Percentiles rank a stretch among this genome's conserved stretches.
These are phyloP conservation scores for Penicillium sp. DNA, from an alignment of 2,329 filamentous ascomycete genomes.

Conservation along the genomic window DNA sequence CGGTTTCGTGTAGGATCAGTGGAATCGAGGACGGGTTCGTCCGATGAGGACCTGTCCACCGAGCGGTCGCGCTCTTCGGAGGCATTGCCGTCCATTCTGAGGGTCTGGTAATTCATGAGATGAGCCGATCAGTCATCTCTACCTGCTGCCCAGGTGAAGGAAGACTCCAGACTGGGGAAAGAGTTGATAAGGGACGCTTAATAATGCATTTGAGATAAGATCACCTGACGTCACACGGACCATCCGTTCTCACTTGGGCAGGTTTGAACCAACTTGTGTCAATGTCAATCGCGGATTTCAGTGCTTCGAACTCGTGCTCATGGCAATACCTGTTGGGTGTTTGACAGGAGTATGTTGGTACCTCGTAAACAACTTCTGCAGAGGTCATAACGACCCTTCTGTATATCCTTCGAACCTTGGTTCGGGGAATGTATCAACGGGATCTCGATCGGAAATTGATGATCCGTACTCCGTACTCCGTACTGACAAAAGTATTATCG, in stretches of 20 bases:
- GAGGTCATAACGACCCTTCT: no score
- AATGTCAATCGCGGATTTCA: no score
- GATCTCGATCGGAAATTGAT: no score
- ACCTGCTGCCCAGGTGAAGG: neutral
- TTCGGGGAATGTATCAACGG: no score
- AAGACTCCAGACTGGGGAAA: neutral
- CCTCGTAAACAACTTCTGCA: no score
- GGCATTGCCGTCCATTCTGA: conserved; percentile 34
- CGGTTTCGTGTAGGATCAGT: conserved; percentile 3
- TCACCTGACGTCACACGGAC: conserved; percentile 22
- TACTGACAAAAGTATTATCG: no score
- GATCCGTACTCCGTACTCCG: no score
- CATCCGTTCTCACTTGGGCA: neutral
- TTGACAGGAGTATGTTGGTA: no score
- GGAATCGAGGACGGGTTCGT: neutral
- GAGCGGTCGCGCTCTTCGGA: conserved; percentile 11
- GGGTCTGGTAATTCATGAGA: conserved; percentile 40
- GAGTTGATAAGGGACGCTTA: conserved; percentile 19
- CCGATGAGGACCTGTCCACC: conserved; percentile 5
- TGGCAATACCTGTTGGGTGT: no score
- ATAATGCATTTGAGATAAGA: conserved; percentile 19
- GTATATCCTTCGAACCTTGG: no score
- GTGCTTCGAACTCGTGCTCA: no score
- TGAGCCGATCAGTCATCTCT: conserved; percentile 12
- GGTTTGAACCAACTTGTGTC: neutral